Evolutionary conservation across 2,329 filamentous ascomycete species (phyloP).

Genomic region (Herpotrichia juniperi): DNA sequence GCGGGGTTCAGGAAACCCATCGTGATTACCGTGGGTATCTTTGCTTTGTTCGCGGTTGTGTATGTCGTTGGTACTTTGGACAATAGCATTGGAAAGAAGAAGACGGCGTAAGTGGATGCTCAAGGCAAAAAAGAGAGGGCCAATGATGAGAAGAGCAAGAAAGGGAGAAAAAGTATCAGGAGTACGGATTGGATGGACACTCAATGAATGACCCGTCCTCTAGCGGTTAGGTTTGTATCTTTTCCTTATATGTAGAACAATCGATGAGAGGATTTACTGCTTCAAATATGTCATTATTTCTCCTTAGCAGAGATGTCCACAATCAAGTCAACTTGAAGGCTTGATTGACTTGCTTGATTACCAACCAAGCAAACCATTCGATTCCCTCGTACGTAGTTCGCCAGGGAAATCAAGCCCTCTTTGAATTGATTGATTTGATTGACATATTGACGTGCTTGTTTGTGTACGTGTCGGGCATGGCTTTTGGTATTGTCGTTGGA

Average conservation of each 20-base stretch:
- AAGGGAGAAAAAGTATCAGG: slow-evolving; percentile 5
- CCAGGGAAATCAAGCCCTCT: no score
- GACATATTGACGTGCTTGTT: no score
- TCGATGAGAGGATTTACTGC: slow-evolving; percentile 1
- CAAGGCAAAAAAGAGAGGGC: neutral
- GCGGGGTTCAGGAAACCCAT: slow-evolving; percentile 85
- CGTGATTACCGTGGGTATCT: slow-evolving; percentile 74
- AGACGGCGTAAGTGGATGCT: slow-evolving; percentile 27
- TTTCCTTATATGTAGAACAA: slow-evolving; percentile 6
- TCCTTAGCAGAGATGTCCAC: no score
- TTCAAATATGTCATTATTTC: no score
- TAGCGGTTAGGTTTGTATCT: neutral
- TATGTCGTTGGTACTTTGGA: slow-evolving; percentile 82
- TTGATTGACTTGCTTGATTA: no score
- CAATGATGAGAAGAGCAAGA: neutral
- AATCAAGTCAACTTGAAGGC: no score
- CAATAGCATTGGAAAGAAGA: slow-evolving; percentile 74
- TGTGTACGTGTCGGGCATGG: no score
- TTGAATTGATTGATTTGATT: no score
- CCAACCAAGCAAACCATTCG: no score
- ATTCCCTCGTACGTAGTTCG: no score
- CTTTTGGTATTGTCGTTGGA: no score
- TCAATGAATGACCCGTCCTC: neutral
- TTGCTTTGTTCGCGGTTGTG: slow-evolving; percentile 74
- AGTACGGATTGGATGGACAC: slow-evolving; percentile 1